These are phyloP conservation scores for Pachyrhizus erosus DNA, from an alignment of 306 rosid species.

Conservation along the genomic window DNA sequence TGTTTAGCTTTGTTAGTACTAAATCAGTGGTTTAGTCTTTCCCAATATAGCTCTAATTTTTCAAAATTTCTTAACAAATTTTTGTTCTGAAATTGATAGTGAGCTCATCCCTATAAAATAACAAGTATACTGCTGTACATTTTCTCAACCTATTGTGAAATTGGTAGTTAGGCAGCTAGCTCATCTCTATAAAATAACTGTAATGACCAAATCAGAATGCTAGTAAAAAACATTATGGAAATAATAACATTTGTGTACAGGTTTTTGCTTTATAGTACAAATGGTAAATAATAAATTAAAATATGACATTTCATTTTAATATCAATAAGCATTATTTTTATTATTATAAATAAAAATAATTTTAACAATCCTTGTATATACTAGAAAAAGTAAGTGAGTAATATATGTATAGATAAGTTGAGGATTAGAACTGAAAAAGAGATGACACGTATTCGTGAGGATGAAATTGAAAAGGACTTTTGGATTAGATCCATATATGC, in stretches of 20 bases:
- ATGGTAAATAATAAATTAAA: background rate
- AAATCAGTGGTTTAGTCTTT: background rate
- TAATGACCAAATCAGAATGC: background rate
- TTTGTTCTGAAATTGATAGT: background rate
- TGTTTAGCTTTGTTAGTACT: no score
- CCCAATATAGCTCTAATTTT: background rate
- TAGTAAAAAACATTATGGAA: background rate
- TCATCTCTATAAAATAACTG: background rate
- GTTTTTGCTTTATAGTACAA: background rate
- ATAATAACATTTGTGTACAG: no score
- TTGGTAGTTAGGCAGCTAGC: no score
- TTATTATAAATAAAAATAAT: background rate
- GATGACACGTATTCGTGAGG: background rate
- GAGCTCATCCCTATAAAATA: background rate
- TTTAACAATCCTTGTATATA: background rate
- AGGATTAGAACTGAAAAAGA: background rate
- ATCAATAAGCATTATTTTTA: background rate
- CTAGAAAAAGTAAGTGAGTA: background rate
- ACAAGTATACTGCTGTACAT: background rate
- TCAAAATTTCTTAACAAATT: background rate
- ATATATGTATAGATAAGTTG: background rate
- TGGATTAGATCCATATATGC: conserved; percentile 29
- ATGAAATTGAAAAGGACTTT: conserved; percentile 42
- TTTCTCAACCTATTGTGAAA: background rate
- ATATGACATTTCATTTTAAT: background rate